Evolutionary conservation across 192 early-diverging fungal species (phyloP).

Genomic region (Coemansia sp.): DNA sequence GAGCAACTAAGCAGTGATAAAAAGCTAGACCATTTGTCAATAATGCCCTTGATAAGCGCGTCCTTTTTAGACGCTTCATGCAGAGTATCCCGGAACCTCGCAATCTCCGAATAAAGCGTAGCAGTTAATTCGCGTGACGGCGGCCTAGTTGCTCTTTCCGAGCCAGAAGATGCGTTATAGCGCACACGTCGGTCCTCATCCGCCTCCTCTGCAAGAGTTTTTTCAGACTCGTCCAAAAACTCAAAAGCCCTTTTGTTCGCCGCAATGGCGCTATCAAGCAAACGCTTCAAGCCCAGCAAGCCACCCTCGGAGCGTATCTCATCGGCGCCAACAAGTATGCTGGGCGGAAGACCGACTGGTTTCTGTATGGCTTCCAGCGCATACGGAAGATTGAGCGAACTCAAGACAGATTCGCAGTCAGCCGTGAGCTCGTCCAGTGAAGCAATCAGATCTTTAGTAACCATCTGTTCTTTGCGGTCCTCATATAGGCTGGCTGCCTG

Average conservation of each 20-base stretch:
- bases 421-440: slow-evolving; percentile 70
- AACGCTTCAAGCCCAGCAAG: slow-evolving; percentile 59
- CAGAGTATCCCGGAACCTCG: slow-evolving; percentile 63
- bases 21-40: slow-evolving; percentile 41
- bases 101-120: slow-evolving; percentile 35
- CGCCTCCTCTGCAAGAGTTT: slow-evolving; percentile 39
- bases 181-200: slow-evolving; percentile 36
- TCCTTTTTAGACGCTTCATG: slow-evolving; percentile 74
- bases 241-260: slow-evolving; percentile 52
- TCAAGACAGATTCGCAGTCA: slow-evolving; percentile 68
- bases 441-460: slow-evolving; percentile 67
- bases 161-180: slow-evolving; percentile 5
- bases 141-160: slow-evolving; percentile 13
- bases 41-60: slow-evolving; percentile 61
- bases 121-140: slow-evolving; percentile 40
- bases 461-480: slow-evolving; percentile 77
- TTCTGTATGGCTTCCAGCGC: slow-evolving; percentile 74
- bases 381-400: slow-evolving; percentile 69
- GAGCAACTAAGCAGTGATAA: slow-evolving; percentile 37
- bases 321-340: slow-evolving; percentile 68
- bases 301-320: slow-evolving; percentile 79
- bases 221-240: slow-evolving; percentile 64
- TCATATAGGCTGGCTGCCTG: slow-evolving; percentile 85
- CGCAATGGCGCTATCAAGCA: slow-evolving; percentile 63
- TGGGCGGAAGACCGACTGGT: slow-evolving; percentile 74